Evolutionary conservation across 2,329 filamentous ascomycete species (phyloP), one percentile per base, ranked within the genome.

Genomic region (Pseudocercospora crystallina): DNA sequence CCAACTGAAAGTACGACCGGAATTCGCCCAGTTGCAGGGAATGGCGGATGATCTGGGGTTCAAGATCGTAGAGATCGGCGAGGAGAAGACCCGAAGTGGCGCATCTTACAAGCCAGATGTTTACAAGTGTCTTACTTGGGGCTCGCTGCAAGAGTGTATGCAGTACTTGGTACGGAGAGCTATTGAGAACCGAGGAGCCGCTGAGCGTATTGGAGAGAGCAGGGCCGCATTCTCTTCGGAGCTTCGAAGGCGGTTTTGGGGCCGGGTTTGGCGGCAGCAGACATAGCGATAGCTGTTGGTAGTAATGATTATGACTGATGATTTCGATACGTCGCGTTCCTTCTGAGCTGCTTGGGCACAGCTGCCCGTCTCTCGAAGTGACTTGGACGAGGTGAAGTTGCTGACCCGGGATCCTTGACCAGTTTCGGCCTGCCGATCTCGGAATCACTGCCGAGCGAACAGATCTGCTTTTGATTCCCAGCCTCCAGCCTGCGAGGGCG

Each of bases 81-180:
- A 35, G n/a, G 43, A 38, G 29, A 35, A 45, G 20, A 49, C 49
- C 10, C 40, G 41, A n/a, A 38, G 49, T 14, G 47, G 37, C 12
- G 47, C 44, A 15, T 11, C 31, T 8, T 35, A 40, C 12, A 34
- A 58, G 13, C 63, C 62, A 3, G 32, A 50, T 15, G 58, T 63
- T 3, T 63, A 61, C 48, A 62, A 63, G 41, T 65, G 60, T 37
- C 48, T 63, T 49, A 63, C 59, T 32, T 65, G 63, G 63, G 63
- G 63, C 1, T 59, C 52, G 14, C 55, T 63, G 31, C 59, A 59
- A 34, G 63, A 65, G 39, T 65, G 63, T 52, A 60, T 65, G 55
- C 61, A 64, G 30, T 65, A 62, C 37, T 53, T 65, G 13, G 47
- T 61, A 12, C 47, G 63, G 29, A 57, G 63, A 37, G 54, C 59